Evolutionary conservation across 2,329 filamentous ascomycete species (phyloP).

Genomic region (Aspergillus intermedius): DNA sequence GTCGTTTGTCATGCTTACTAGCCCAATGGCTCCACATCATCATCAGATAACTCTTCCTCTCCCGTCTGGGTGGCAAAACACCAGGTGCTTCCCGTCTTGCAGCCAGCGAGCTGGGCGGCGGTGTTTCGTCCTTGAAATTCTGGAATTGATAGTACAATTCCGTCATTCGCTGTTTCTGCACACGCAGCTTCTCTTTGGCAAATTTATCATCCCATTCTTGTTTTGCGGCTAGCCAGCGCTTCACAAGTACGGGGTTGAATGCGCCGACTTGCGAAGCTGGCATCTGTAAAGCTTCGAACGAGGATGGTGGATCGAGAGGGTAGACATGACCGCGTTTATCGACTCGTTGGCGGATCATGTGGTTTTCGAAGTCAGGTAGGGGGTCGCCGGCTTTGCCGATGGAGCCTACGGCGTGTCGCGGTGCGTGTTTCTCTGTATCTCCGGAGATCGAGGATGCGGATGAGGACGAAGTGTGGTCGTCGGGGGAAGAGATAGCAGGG

Average conservation of each 20-base stretch:
- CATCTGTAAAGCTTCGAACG: slow-evolving; percentile 62
- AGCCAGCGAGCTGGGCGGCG: slow-evolving; percentile 77
- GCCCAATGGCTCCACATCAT: slow-evolving; percentile 83
- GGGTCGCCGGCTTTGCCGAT: slow-evolving; percentile 84
- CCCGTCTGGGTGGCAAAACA: slow-evolving; percentile 20
- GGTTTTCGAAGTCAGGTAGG: slow-evolving; percentile 67
- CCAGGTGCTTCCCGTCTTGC: slow-evolving; percentile 50
- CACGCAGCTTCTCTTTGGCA: slow-evolving; percentile 58
- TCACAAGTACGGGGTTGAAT: slow-evolving; percentile 71
- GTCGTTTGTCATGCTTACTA: slow-evolving; percentile 77
- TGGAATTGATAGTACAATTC: slow-evolving; percentile 68
- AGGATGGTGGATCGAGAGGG: slow-evolving; percentile 56
- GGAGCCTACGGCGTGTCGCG: slow-evolving; percentile 25
- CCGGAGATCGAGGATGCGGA: background rate
- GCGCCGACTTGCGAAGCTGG: slow-evolving; percentile 63
- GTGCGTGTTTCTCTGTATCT: slow-evolving; percentile 1
- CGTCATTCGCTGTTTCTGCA: slow-evolving; percentile 66
- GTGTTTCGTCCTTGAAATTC: slow-evolving; percentile 65
- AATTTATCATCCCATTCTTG: slow-evolving; percentile 68
- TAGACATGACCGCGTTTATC: slow-evolving; percentile 70
- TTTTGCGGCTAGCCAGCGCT: slow-evolving; percentile 75
- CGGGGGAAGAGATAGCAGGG: slow-evolving; percentile 64
- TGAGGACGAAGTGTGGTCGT: slow-evolving; percentile 11
- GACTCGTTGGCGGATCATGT: slow-evolving; percentile 90
- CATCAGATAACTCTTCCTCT: slow-evolving; percentile 63